A percentile compares a stretch with the other conserved stretches of the same genome.
Conservation (phyloP, 352 stramenopile species). For the Paralagenidium karlingii region DNA sequence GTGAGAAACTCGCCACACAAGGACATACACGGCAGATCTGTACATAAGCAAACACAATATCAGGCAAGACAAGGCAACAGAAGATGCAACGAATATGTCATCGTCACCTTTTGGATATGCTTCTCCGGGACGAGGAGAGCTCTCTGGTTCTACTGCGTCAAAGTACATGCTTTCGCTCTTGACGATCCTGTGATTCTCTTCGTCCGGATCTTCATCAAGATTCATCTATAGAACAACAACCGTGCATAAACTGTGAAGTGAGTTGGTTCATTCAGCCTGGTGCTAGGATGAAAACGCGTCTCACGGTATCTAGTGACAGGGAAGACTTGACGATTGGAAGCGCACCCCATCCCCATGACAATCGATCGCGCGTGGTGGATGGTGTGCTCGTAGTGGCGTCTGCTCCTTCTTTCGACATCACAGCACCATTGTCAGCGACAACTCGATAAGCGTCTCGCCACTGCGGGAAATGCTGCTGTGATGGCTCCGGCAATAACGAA, state of each 20-base stretch:
- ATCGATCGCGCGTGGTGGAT: slow-evolving; percentile 14
- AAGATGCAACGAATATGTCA: not conserved
- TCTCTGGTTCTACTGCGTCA: slow-evolving; percentile 45
- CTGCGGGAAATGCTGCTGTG: too few species aligned
- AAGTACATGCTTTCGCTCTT: slow-evolving; percentile 72
- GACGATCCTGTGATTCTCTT: slow-evolving; percentile 27
- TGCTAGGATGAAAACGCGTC: too few species aligned
- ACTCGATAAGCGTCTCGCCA: slow-evolving; percentile 19
- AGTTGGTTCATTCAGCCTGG: too few species aligned
- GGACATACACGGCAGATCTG: slow-evolving; percentile 51
- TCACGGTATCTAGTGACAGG: too few species aligned
- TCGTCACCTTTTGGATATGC: too few species aligned
- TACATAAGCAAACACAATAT: not conserved
- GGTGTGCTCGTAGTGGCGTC: slow-evolving; percentile 2
- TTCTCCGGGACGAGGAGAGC: too few species aligned
- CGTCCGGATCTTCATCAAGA: slow-evolving; percentile 9
- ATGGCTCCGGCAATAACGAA: too few species aligned
- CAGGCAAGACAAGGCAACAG: not conserved
- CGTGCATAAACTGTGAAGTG: too few species aligned
- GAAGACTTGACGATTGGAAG: slow-evolving; percentile 30
- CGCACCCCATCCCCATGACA: slow-evolving; percentile 39
- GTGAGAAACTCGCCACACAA: slow-evolving; percentile 54
- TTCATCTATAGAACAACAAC: too few species aligned
- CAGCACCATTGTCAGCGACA: slow-evolving; percentile 4
- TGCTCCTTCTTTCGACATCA: too few species aligned